Conservation (phyloP, 2,329 filamentous ascomycete genomes). For the Sporothrix euskadiensis region DNA sequence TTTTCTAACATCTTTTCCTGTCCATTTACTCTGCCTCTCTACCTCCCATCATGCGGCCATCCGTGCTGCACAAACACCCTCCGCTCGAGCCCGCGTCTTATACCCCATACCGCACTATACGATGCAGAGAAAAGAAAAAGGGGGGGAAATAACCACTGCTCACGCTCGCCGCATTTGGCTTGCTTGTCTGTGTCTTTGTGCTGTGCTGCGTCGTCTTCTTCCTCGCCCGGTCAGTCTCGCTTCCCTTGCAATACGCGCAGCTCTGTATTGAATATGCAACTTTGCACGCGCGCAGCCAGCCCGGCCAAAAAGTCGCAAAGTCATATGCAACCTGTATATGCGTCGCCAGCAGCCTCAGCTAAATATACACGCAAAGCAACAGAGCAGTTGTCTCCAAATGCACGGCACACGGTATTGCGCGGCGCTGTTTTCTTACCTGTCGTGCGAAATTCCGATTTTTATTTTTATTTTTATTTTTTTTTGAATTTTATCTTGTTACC, state of each 20-base stretch:
- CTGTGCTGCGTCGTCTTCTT: neutral
- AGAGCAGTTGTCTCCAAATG: neutral
- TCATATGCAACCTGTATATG: conserved; percentile 7
- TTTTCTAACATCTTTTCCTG: neutral
- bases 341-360: neutral
- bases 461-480: neutral
- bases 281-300: neutral
- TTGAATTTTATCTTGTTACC: neutral
- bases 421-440: neutral
- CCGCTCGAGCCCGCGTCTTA: conserved; percentile 12
- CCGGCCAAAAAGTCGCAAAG: too few species aligned
- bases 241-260: neutral
- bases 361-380: neutral
- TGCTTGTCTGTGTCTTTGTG: neutral
- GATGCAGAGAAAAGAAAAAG: neutral
- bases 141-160: neutral
- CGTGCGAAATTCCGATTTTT: neutral
- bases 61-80: conserved; percentile 21
- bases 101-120: conserved; percentile 27
- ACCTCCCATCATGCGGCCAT: neutral
- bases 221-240: neutral
- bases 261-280: conserved; percentile 1
- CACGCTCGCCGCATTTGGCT: neutral
- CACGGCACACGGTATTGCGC: conserved; percentile 17
- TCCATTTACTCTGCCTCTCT: neutral